These are phyloP conservation scores for Lentinula guzmanii DNA, from an alignment of 768 basidiomycete species.

Conservation along the genomic window DNA sequence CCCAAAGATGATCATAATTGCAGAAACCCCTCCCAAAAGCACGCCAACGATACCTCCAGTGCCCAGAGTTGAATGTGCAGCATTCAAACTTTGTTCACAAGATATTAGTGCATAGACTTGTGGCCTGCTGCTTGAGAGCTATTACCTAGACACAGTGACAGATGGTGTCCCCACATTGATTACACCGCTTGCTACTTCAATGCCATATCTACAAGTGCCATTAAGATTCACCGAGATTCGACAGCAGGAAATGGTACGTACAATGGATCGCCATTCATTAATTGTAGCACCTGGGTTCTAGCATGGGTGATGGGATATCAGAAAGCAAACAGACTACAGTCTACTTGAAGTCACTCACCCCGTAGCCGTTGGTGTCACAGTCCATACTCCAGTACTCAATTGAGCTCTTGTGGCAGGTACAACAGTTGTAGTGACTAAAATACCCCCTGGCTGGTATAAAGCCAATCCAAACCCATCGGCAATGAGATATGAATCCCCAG, in stretches of 20 bases:
- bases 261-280: background rate
- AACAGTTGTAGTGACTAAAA: background rate
- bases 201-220: background rate
- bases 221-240: too few species aligned
- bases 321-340: too few species aligned
- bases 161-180: too few species aligned
- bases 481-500: background rate
- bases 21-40: background rate
- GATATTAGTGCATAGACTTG: background rate
- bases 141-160: background rate
- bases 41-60: background rate
- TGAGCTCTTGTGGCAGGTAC: background rate
- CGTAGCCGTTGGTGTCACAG: background rate
- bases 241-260: background rate
- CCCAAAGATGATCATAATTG: background rate
- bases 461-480: background rate
- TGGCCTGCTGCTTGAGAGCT: too few species aligned
- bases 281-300: background rate
- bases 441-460: background rate
- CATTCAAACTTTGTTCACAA: background rate
- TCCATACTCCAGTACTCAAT: background rate
- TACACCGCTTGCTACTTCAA: background rate
- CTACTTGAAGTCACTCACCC: background rate
- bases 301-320: background rate
- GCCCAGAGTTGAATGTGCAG: background rate